Evolutionary conservation across 2,329 filamentous ascomycete species (phyloP).

Genomic region (Beauveria bassiana): DNA sequence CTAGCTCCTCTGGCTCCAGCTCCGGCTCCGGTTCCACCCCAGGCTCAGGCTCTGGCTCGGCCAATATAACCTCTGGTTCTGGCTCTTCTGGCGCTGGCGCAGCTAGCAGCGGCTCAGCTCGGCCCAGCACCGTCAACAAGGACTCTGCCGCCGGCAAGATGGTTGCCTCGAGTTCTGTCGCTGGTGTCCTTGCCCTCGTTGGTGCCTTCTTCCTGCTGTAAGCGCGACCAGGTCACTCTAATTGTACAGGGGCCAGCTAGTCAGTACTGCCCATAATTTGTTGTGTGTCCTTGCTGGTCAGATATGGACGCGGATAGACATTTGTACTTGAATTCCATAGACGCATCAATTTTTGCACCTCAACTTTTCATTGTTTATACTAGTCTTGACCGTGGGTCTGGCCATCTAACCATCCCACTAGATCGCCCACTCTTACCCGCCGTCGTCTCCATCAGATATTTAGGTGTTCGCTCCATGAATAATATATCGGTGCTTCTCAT

Average conservation of each 20-base stretch:
- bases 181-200: slow-evolving; percentile 9
- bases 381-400: not conserved
- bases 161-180: slow-evolving; percentile 2
- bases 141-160: slow-evolving; percentile 4
- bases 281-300: not conserved
- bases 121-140: not conserved
- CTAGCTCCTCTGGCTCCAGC: not conserved
- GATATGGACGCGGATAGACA: slow-evolving; percentile 4
- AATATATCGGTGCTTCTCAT: no score
- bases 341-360: not conserved
- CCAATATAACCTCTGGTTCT: not conserved
- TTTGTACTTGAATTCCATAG: slow-evolving; percentile 9
- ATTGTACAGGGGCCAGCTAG: not conserved
- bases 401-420: not conserved
- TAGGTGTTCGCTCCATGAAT: no score
- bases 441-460: no score
- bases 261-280: not conserved
- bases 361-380: not conserved
- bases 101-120: not conserved
- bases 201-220: slow-evolving; percentile 11
- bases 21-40: not conserved
- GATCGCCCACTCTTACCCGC: no score
- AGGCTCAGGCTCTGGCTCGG: slow-evolving; percentile 18
- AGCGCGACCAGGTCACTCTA: not conserved
- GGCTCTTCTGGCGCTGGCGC: slow-evolving; percentile 16